Evolutionary conservation across 768 basidiomycete genomes (phyloP).

Genomic region (Podaxis sp.): DNA sequence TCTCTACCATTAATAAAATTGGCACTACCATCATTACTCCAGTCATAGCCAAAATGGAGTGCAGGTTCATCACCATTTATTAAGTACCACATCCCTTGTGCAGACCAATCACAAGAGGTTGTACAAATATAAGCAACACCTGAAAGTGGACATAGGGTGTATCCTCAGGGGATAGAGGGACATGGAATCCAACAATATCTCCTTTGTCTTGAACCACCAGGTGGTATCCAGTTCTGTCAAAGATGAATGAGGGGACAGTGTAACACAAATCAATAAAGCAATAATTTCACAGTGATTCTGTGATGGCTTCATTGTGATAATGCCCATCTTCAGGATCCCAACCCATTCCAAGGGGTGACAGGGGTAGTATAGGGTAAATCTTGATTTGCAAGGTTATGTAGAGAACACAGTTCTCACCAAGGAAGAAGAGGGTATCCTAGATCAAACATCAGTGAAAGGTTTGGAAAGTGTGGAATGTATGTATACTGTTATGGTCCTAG

Average conservation of each 20-base stretch:
- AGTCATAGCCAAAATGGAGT: not conserved
- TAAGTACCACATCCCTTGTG: not conserved
- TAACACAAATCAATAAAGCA: not conserved
- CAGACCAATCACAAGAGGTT: not conserved
- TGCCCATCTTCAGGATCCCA: not conserved
- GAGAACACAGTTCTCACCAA: not conserved
- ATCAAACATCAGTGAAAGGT: not conserved
- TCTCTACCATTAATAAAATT: not conserved
- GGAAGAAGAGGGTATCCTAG: not conserved
- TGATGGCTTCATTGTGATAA: not conserved
- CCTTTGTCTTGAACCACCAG: not conserved
- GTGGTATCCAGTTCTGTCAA: not conserved
- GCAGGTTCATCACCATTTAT: not conserved
- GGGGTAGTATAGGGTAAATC: not conserved
- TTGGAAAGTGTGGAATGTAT: not conserved
- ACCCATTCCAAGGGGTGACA: not conserved
- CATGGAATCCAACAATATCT: not conserved
- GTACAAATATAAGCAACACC: not conserved
- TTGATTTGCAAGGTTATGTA: not conserved
- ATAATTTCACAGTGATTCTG: not conserved
- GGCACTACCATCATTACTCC: not conserved
- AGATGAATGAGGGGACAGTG: not conserved
- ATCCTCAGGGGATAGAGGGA: not conserved
- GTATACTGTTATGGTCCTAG: too few species aligned
- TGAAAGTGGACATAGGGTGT: not conserved